phyloP scores from a whole-genome alignment of 768 basidiomycete genomes.

The Podaxis rugospora region DNA sequence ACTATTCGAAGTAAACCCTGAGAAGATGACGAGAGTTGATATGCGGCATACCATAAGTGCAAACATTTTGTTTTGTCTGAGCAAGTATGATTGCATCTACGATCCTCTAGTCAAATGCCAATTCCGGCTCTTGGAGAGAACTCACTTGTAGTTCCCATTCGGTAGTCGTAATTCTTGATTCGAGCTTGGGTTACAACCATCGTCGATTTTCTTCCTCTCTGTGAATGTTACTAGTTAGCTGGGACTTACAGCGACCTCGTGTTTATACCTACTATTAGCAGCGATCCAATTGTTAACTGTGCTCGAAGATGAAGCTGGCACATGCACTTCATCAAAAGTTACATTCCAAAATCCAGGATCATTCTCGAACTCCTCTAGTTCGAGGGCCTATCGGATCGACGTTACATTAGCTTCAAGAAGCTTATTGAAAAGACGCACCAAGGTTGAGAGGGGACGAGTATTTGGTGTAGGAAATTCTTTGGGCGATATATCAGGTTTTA shows the following conservation, averaged over 20 bases:
- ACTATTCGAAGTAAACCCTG: conserved; percentile 31
- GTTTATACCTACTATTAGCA: neutral
- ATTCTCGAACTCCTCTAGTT: conserved; percentile 63
- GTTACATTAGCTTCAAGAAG: neutral
- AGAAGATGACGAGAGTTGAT: neutral
- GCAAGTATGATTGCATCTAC: conserved; percentile 77
- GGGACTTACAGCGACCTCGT: neutral
- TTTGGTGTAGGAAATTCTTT: conserved; percentile 61
- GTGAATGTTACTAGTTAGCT: neutral
- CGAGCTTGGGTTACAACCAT: neutral
- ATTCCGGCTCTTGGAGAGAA: conserved; percentile 1
- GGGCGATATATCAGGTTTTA: conserved; percentile 53
- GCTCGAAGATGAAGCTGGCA: neutral
- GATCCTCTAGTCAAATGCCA: conserved; percentile 10
- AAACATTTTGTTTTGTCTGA: conserved; percentile 73
- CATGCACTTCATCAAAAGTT: conserved; percentile 32
- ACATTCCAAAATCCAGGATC: conserved; percentile 66
- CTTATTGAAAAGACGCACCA: conserved; percentile 33
- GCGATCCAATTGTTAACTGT: neutral
- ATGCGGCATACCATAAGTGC: conserved; percentile 60
- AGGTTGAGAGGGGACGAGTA: conserved; percentile 63
- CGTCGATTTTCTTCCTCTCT: conserved; percentile 11
- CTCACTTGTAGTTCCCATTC: conserved; percentile 65
- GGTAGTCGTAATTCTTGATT: conserved; percentile 29
- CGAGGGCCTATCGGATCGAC: conserved; percentile 45